Percentiles rank a stretch among this genome's conserved stretches.
phyloP scores from a whole-genome alignment of 768 basidiomycete species.

The Russula dissimulans region DNA sequence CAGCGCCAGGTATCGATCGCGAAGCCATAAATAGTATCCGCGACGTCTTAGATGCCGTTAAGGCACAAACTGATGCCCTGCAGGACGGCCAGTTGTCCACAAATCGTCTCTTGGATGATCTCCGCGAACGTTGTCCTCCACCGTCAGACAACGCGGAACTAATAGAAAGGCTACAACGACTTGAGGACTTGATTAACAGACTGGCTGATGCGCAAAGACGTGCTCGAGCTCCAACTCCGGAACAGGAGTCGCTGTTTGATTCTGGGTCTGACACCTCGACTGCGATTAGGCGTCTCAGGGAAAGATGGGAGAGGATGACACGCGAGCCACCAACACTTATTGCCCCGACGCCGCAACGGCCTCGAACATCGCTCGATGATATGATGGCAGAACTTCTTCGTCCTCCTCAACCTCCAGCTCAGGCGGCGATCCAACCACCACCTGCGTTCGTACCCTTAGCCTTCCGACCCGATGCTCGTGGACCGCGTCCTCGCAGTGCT shows the following conservation, averaged over 20 bases:
- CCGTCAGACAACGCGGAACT: conserved; percentile 31
- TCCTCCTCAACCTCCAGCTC: conserved; percentile 33
- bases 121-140: conserved; percentile 39
- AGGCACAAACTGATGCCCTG: conserved; percentile 49
- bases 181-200: conserved; percentile 17
- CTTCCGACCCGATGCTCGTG: conserved; percentile 40
- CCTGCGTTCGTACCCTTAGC: conserved; percentile 46
- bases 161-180: conserved; percentile 11
- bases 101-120: conserved; percentile 51
- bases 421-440: conserved; percentile 36
- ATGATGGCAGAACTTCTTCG: conserved; percentile 53
- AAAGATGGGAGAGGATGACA: conserved; percentile 22
- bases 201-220: conserved; percentile 12
- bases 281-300: conserved; percentile 24
- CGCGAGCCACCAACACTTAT: conserved; percentile 33
- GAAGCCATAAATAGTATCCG: conserved; percentile 38
- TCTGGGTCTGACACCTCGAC: conserved; percentile 24
- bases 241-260: conserved; percentile 26
- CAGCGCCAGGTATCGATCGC: conserved; percentile 24
- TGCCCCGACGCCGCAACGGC: conserved; percentile 32
- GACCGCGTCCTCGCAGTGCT: conserved; percentile 32
- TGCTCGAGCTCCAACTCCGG: conserved; percentile 19
- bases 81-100: conserved; percentile 54
- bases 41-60: conserved; percentile 46
- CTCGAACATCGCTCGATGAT: conserved; percentile 47